A percentile compares a stretch with the other conserved stretches of the same genome.
phyloP scores from a whole-genome alignment of 257 asterid genomes.

The Cinchona pubescens region DNA sequence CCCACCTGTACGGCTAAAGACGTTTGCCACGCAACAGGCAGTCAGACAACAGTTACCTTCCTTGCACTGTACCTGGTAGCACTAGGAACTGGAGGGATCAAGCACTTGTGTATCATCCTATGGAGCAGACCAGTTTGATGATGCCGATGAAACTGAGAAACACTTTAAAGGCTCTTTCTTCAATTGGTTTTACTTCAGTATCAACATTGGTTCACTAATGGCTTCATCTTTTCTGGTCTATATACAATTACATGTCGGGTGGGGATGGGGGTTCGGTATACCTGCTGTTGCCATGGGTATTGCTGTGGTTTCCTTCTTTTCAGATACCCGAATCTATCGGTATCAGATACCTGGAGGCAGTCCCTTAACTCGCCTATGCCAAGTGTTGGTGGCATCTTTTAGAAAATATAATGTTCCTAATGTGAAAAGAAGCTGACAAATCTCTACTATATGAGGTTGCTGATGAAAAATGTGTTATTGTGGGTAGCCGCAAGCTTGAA shows the following conservation, averaged over 20 bases:
- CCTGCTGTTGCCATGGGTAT: constrained; percentile 43
- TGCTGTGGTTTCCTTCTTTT: constrained; percentile 36
- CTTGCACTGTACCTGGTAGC: constrained; percentile 35
- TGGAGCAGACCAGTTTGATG: constrained; percentile 39
- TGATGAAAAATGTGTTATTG: constrained; percentile 28
- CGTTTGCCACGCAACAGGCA: constrained; percentile 14
- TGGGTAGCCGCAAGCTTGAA: constrained; percentile 40
- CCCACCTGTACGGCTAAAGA: constrained; percentile 30
- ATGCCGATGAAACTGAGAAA: constrained; percentile 31
- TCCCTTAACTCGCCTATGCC: constrained; percentile 38
- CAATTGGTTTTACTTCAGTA: constrained; percentile 41
- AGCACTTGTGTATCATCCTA: constrained; percentile 38
- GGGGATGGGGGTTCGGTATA: constrained; percentile 37
- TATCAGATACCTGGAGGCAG: constrained; percentile 48
- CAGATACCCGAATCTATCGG: constrained; percentile 29
- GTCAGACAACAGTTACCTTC: constrained; percentile 25
- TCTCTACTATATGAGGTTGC: constrained; percentile 26
- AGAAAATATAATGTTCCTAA: constrained; percentile 26
- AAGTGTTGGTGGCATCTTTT: constrained; percentile 34
- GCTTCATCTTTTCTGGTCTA: constrained; percentile 38
- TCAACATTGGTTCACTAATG: constrained; percentile 38
- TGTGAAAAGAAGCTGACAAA: no score
- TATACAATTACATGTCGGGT: constrained; percentile 34
- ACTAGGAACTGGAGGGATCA: constrained; percentile 42
- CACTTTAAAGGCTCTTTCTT: constrained; percentile 28